Evolutionary conservation across 139 green algal genomes (phyloP).

Genomic region (Pseudopediastrum boryanum): DNA sequence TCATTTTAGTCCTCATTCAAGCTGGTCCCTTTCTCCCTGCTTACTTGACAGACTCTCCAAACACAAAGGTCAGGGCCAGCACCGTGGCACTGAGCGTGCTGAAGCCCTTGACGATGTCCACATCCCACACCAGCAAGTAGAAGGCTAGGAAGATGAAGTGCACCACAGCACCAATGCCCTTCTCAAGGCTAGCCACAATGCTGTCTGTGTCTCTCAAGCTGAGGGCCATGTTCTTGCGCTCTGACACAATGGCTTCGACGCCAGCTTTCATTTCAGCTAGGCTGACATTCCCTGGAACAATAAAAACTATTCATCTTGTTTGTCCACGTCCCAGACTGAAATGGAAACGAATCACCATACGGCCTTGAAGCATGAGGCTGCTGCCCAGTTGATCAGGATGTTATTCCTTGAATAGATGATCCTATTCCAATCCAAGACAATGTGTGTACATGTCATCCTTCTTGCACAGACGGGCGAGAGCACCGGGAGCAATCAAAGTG

Average conservation of each 20-base stretch:
- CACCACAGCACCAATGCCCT: slow-evolving; percentile 30
- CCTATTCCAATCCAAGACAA: no score
- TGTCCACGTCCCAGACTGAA: background rate
- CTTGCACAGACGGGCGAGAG: no score
- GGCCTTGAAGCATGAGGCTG: background rate
- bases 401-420: no score
- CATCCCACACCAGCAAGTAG: slow-evolving; percentile 55
- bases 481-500: no score
- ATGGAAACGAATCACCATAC: background rate
- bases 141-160: slow-evolving; percentile 52
- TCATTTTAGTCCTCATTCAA: background rate
- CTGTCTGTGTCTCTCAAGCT: slow-evolving; percentile 53
- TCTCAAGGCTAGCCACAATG: slow-evolving; percentile 50
- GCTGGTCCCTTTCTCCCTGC: background rate
- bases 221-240: slow-evolving; percentile 55
- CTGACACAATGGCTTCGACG: slow-evolving; percentile 45
- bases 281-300: background rate
- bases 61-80: slow-evolving; percentile 60
- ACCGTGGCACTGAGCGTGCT: slow-evolving; percentile 53
- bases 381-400: no score
- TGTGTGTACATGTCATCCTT: no score
- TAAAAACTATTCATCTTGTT: background rate
- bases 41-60: slow-evolving; percentile 47
- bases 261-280: slow-evolving; percentile 20
- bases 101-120: slow-evolving; percentile 45